Evolutionary conservation across 129 eudicot species (phyloP).

Genomic region (Ambrosia trifida): DNA sequence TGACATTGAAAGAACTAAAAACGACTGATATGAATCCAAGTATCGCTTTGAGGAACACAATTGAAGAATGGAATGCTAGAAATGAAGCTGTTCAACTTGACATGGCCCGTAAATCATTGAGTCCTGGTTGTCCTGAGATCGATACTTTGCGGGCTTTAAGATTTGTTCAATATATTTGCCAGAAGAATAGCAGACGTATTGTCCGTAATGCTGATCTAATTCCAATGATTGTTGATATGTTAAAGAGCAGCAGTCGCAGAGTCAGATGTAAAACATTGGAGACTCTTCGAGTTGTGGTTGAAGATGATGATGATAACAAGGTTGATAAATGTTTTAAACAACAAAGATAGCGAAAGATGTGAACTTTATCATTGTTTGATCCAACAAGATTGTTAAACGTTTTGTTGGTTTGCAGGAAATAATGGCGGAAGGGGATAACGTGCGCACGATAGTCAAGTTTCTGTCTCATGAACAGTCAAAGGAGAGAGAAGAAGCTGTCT

Average conservation of each 20-base stretch:
- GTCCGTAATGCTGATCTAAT: constrained; percentile 64
- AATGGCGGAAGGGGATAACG: constrained; percentile 93
- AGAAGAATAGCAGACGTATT: constrained; percentile 58
- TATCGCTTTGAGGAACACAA: constrained; percentile 77
- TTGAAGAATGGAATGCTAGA: constrained; percentile 95
- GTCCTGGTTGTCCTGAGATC: constrained; percentile 50
- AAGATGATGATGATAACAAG: constrained; percentile 83
- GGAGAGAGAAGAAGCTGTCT: constrained; percentile 91
- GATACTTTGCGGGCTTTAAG: constrained; percentile 73
- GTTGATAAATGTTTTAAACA: constrained; percentile 43
- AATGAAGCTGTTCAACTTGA: constrained; percentile 93
- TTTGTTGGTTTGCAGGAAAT: constrained; percentile 64
- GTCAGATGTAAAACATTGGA: constrained; percentile 77
- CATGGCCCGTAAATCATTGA: constrained; percentile 72
- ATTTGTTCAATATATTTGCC: constrained; percentile 68
- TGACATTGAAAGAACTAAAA: constrained; percentile 63
- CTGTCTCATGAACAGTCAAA: constrained; percentile 74
- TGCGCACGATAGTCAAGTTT: constrained; percentile 82
- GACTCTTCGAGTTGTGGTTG: constrained; percentile 77
- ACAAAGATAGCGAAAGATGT: background rate
- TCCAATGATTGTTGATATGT: constrained; percentile 69
- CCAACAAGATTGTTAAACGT: background rate
- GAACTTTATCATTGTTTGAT: background rate
- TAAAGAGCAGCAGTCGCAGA: constrained; percentile 71
- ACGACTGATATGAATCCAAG: constrained; percentile 85